Evolutionary conservation across 2,329 filamentous ascomycete genomes (phyloP).

Genomic region (Paecilomyces formosus): DNA sequence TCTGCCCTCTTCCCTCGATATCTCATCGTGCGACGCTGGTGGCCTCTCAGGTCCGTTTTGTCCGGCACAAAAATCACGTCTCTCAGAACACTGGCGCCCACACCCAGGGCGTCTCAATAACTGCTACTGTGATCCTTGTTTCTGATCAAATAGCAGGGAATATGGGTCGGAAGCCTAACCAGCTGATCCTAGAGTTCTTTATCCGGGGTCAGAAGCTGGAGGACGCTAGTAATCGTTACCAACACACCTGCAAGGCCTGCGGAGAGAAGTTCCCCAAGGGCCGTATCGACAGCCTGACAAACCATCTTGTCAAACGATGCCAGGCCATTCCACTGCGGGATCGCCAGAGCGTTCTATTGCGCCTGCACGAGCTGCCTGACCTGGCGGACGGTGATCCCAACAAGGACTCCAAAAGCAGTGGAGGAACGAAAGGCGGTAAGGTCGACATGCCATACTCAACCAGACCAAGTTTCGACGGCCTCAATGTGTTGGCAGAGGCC

Average conservation of each 20-base stretch:
- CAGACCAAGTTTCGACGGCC: constrained; percentile 64
- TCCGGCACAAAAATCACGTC: background rate
- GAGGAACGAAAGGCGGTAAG: constrained; percentile 26
- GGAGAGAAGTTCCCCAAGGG: constrained; percentile 87
- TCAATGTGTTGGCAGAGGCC: constrained; percentile 82
- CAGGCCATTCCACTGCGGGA: constrained; percentile 68
- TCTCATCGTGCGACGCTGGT: background rate
- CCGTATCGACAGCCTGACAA: constrained; percentile 72
- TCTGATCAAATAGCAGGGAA: constrained; percentile 13
- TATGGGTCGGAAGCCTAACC: constrained; percentile 80
- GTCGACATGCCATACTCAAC: constrained; percentile 37
- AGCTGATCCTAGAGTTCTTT: constrained; percentile 81
- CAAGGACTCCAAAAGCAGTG: constrained; percentile 29
- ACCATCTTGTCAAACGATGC: constrained; percentile 80
- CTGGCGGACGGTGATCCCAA: constrained; percentile 34
- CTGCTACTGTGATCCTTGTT: background rate
- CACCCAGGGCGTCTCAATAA: background rate
- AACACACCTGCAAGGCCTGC: constrained; percentile 82
- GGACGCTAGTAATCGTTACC: constrained; percentile 85
- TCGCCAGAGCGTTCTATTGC: constrained; percentile 65
- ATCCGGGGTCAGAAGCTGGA: constrained; percentile 77
- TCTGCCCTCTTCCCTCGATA: background rate
- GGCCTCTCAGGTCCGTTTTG: background rate
- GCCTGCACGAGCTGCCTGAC: constrained; percentile 62
- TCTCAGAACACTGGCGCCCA: background rate